Base-by-base conservation (phyloP, 768 basidiomycete species). In the Phaeotremella skinneri region DNA sequence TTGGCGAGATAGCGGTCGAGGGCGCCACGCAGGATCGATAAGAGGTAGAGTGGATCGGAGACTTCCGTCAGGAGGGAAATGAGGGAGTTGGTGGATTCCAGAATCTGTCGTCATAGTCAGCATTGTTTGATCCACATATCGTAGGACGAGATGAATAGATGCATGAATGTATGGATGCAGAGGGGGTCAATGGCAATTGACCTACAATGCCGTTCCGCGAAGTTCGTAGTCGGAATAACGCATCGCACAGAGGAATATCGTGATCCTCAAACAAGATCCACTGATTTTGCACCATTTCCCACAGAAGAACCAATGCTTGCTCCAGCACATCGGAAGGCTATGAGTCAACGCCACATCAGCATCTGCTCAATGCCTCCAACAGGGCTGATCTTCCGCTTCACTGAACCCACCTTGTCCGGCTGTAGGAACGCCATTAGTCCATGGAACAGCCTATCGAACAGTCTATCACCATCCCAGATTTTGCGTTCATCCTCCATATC, bases 241-340 rank as follows among this genome's bases (percentile, higher is more conserved):
- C 79, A 27, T 84, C 81, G 72, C 91, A 88, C 32, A 93, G 76
- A 55, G 87, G 87, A 9, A 84, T 82, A 79, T 93, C 91, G 59
- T 83, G 84, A 45, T 89, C 88, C 73, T 92, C 90, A 13, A 93
- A 79, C 62, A 85, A 82, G 29, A 81, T 75, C 23, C 84, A 81
- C 72, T 91, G 89, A 64, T 86, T 83, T 69, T 87, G 87, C 4
- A 93, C 78, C 70, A 91, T 81, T 75, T 92, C 90, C 87, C 88
- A 92, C 11, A 91, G 70, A 30, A 89, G 80, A 57, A 91, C 87
- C 63, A 93, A 78, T 26, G 85, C 90, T 67, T 90, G 89, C 71
- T 88, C 86, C 26, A 91, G 79, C 54, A 83, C 79, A 63, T 86
- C 84, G 48, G 82, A 82, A 49, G 79, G 79, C 88, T 92, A 70